A percentile compares a stretch with the other conserved stretches of the same genome.
These are phyloP conservation scores for Colletotrichum somersetense DNA, from an alignment of 2,329 filamentous ascomycete genomes.

Conservation along the genomic window DNA sequence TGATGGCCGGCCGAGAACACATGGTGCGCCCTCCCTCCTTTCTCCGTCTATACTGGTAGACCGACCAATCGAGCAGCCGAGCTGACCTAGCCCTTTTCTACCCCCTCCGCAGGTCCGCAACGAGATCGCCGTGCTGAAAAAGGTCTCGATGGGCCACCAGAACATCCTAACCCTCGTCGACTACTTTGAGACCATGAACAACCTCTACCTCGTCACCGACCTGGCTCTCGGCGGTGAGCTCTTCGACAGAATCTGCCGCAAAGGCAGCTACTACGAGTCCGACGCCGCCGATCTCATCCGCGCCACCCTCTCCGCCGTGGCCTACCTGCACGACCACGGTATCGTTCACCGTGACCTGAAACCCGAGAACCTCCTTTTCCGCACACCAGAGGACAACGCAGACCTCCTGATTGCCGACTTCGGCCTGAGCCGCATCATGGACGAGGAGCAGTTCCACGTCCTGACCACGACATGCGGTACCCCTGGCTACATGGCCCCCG, in stretches of 20 bases:
- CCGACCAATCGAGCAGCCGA: conserved; percentile 1
- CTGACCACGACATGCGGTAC: conserved; percentile 98
- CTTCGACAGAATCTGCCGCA: conserved; percentile 98
- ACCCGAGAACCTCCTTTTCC: conserved; percentile 95
- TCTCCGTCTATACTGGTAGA: conserved; percentile 9
- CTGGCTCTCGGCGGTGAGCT: conserved; percentile 95
- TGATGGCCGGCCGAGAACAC: conserved; percentile 97
- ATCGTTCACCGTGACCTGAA: conserved; percentile 99
- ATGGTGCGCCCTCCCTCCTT: conserved; percentile 74
- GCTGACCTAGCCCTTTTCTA: conserved; percentile 4
- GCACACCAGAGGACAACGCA: conserved; percentile 97
- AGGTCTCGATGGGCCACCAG: conserved; percentile 98
- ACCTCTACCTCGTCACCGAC: conserved; percentile 97
- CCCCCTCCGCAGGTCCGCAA: conserved; percentile 82
- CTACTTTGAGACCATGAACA: conserved; percentile 99
- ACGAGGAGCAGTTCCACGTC: conserved; percentile 98
- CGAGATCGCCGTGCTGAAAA: conserved; percentile 96
- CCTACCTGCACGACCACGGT: conserved; percentile 97
- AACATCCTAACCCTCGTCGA: conserved; percentile 98
- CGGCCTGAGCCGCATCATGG: conserved; percentile 96
- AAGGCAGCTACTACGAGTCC: conserved; percentile 98
- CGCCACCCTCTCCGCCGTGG: conserved; percentile 95
- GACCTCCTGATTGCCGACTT: conserved; percentile 98
- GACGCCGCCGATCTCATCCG: conserved; percentile 96
- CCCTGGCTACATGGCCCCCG: conserved; percentile 98